phyloP scores from a whole-genome alignment of 2,329 filamentous ascomycete genomes.

The Ascosphaera acerosa region DNA sequence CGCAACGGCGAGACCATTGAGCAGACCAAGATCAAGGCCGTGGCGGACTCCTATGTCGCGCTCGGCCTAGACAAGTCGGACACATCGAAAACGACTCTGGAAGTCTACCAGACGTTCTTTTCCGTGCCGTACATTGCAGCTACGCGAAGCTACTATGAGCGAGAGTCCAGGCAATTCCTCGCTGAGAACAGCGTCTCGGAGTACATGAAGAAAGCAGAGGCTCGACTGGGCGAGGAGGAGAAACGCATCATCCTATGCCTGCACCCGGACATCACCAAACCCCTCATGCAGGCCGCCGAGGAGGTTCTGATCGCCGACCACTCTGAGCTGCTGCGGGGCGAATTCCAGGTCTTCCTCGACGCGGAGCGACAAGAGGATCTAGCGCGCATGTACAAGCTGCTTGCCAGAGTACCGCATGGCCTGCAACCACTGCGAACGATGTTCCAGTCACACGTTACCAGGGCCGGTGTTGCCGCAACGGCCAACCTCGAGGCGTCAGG shows the following conservation, averaged over 20 bases:
- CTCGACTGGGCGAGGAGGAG: constrained; percentile 73
- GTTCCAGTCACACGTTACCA: constrained; percentile 82
- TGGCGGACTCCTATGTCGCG: constrained; percentile 90
- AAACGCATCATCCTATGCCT: constrained; percentile 80
- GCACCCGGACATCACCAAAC: constrained; percentile 64
- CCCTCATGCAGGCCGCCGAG: constrained; percentile 66
- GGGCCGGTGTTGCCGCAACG: constrained; percentile 66
- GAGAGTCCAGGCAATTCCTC: constrained; percentile 82
- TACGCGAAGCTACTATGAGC: constrained; percentile 65
- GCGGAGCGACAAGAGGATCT: constrained; percentile 91
- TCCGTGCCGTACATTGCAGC: constrained; percentile 75
- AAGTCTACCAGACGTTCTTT: constrained; percentile 82
- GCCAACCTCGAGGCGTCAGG: constrained; percentile 74
- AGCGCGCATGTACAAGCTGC: constrained; percentile 80
- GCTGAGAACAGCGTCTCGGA: constrained; percentile 94
- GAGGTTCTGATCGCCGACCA: constrained; percentile 75
- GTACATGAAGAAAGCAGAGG: constrained; percentile 98
- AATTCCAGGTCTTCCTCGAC: constrained; percentile 83
- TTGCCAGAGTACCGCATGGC: constrained; percentile 73
- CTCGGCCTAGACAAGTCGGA: constrained; percentile 85
- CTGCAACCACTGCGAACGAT: constrained; percentile 64
- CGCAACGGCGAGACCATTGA: constrained; percentile 95
- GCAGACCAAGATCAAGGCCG: constrained; percentile 85
- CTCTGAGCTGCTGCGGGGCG: constrained; percentile 61
- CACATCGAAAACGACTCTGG: constrained; percentile 75